Evolutionary conservation across 306 rosid species (phyloP), one percentile per base, ranked within the genome.

Genomic region (Nissolia schottii): DNA sequence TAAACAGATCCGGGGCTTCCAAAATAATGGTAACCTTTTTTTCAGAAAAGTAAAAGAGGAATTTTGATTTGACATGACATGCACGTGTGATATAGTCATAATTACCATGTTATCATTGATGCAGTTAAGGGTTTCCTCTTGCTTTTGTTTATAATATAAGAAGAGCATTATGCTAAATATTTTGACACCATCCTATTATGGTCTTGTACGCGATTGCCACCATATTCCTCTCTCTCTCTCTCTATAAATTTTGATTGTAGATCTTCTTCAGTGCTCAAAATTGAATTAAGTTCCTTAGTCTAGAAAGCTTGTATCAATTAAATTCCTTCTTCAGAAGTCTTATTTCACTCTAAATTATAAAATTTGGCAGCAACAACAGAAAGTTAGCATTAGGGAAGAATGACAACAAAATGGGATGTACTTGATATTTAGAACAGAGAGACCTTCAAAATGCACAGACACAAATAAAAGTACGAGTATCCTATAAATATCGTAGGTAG

Each of bases 201-300:
- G 15, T 20, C 34, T 68, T 68, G 37, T 20, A n/a, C n/a, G n/a
- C n/a, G 24, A 50, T 31, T 20, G 48, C 37, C 20, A 67, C 14
- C 25, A 49, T 50, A 67, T 15, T 23, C n/a, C n/a, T n/a, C n/a
- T n/a, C n/a, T n/a, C n/a, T n/a, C 64, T 29, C 13, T 64, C 6
- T 50, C 29, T 28, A 66, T 48, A 35, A 34, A 67, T 43, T 66
- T n/a, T 31, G 15, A 31, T 29, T 19, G 34, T 65, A 65, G 45
- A 23, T 76, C 20, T 54, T 54, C 64, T 35, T 58, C 14, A 48
- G 74, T 59, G 64, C 75, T 67, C 77, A 58, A 50, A n/a, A n/a
- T n/a, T n/a, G n/a, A n/a, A n/a, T n/a, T n/a, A n/a, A n/a, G n/a
- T n/a, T n/a, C n/a, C n/a, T n/a, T n/a, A n/a, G n/a, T n/a, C n/a